Percentiles rank a stretch among this genome's conserved stretches.
Conservation (phyloP, 2,329 filamentous ascomycete species). For the Cadophora sp. region DNA sequence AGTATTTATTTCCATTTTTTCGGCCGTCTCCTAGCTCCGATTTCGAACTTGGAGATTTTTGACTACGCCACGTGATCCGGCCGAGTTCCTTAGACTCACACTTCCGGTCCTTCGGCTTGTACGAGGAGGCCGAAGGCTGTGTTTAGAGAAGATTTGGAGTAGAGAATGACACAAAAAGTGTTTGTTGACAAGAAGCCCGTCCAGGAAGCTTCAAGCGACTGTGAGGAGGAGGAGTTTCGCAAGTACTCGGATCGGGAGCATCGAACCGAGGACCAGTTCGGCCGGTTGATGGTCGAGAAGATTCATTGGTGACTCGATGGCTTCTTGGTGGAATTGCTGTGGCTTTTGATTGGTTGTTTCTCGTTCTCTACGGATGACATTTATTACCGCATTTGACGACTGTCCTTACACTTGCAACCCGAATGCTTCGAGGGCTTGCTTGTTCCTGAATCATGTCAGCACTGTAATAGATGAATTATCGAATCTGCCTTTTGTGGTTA, state of each 20-base stretch:
- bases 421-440: too few relatives aligned
- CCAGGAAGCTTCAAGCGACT: not conserved
- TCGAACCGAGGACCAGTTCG: not conserved
- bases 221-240: too few relatives aligned
- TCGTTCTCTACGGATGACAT: not conserved
- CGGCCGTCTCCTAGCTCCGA: constrained; percentile 16
- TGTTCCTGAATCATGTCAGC: too few relatives aligned
- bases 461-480: too few relatives aligned
- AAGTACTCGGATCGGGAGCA: constrained; percentile 3
- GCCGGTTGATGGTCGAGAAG: not conserved
- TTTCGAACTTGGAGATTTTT: not conserved
- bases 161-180: not conserved
- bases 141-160: too few relatives aligned
- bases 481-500: not conserved
- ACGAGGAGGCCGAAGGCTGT: not conserved
- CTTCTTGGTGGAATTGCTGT: too few relatives aligned
- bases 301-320: too few relatives aligned
- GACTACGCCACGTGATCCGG: constrained; percentile 5
- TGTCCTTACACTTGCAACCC: too few relatives aligned
- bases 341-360: not conserved
- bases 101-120: not conserved
- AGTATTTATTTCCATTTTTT: constrained; percentile 6
- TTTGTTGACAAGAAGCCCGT: not conserved
- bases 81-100: not conserved
- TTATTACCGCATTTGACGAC: not conserved